phyloP scores from a whole-genome alignment of 257 asterid species.

The Solanum boliviense region DNA sequence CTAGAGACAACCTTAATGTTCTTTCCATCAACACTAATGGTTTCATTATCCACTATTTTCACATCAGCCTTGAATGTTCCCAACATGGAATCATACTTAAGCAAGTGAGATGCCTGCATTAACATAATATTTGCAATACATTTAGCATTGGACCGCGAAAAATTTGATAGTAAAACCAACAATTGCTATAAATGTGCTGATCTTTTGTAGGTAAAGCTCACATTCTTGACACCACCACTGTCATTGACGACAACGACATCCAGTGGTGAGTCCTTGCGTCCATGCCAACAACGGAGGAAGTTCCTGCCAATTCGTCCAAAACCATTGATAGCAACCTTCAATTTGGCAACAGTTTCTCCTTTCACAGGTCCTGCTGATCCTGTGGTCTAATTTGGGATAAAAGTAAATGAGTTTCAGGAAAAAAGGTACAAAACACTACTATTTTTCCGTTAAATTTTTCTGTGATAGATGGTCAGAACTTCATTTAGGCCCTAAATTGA shows the following conservation, averaged over 20 bases:
- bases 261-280: constrained; percentile 77
- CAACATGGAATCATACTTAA: constrained; percentile 85
- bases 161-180: neutral
- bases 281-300: constrained; percentile 98
- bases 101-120: constrained; percentile 78
- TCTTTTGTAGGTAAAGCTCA: constrained; percentile 11
- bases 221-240: constrained; percentile 95
- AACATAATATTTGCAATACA: neutral
- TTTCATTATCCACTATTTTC: constrained; percentile 62
- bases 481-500: neutral
- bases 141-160: neutral
- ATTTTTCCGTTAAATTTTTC: neutral
- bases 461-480: neutral
- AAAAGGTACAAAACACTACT: neutral
- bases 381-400: constrained; percentile 22
- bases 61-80: constrained; percentile 92
- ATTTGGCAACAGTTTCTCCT: constrained; percentile 70
- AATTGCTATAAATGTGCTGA: neutral
- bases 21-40: constrained; percentile 88
- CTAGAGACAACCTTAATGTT: constrained; percentile 67
- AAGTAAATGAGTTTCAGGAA: neutral
- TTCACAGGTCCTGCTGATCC: constrained; percentile 48
- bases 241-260: constrained; percentile 78
- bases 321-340: constrained; percentile 89
- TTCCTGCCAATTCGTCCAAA: constrained; percentile 89